phyloP scores from a whole-genome alignment of 495 filamentous ascomycete genomes.

The Filosporella fistucella region DNA sequence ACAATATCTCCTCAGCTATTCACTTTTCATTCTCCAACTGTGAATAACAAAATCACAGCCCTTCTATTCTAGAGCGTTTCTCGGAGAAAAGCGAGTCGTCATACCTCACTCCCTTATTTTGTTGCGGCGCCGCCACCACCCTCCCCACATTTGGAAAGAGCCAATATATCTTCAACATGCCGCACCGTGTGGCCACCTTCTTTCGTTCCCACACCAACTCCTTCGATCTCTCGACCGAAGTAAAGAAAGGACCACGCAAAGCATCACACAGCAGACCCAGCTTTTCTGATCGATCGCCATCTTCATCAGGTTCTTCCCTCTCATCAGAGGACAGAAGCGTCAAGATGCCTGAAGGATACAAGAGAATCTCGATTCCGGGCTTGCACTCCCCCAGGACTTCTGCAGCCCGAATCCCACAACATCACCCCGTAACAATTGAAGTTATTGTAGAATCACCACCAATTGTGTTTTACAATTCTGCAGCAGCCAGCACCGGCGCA shows the following conservation, averaged over 20 bases:
- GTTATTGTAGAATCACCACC: constrained; percentile 89
- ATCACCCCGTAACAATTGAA: constrained; percentile 51
- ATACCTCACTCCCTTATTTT: too few relatives aligned
- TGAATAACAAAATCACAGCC: too few relatives aligned
- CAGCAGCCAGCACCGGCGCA: constrained; percentile 75
- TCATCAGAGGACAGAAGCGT: constrained; percentile 19
- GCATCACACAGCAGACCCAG: constrained; percentile 12
- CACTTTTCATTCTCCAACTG: too few relatives aligned
- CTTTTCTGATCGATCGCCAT: constrained; percentile 20
- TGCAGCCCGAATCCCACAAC: constrained; percentile 28
- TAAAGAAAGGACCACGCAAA: constrained; percentile 20
- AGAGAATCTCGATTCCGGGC: constrained; percentile 41
- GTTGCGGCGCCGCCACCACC: too few relatives aligned
- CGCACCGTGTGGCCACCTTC: constrained; percentile 45
- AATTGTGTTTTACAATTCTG: constrained; percentile 72
- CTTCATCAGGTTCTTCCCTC: constrained; percentile 21
- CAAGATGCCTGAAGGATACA: constrained; percentile 30
- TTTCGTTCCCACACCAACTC: constrained; percentile 36
- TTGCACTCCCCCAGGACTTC: constrained; percentile 38
- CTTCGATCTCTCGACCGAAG: constrained; percentile 21
- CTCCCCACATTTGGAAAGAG: too few relatives aligned
- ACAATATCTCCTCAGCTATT: too few relatives aligned
- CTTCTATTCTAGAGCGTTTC: too few relatives aligned
- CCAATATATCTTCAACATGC: constrained; percentile 34
- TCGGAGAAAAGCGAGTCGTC: too few relatives aligned